phyloP scores from a whole-genome alignment of 805 yeast species.

The Ogataea zsoltii region DNA sequence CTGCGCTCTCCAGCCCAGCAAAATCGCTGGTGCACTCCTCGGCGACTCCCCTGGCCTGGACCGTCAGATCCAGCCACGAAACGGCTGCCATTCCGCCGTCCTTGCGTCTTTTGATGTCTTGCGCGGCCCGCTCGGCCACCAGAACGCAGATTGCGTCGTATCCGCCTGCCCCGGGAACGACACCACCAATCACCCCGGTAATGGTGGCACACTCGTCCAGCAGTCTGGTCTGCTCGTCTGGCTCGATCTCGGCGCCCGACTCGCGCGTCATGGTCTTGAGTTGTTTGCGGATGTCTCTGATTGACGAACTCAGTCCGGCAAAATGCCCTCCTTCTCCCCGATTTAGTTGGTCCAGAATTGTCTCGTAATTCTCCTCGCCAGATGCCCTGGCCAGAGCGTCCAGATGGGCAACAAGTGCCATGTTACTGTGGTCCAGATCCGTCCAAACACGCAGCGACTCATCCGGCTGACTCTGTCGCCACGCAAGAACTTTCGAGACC shows the following conservation, averaged over 20 bases:
- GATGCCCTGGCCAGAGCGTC: constrained; percentile 38
- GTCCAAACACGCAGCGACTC: constrained; percentile 54
- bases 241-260: constrained; percentile 89
- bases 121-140: constrained; percentile 48
- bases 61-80: constrained; percentile 66
- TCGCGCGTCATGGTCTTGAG: constrained; percentile 60
- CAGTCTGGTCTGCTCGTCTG: constrained; percentile 68
- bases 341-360: constrained; percentile 15
- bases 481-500: constrained; percentile 70
- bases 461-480: constrained; percentile 60
- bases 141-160: constrained; percentile 86
- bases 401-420: constrained; percentile 52
- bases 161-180: constrained; percentile 99
- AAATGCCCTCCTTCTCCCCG: constrained; percentile 25
- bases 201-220: constrained; percentile 57
- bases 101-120: constrained; percentile 28
- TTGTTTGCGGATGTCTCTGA: constrained; percentile 52
- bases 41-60: constrained; percentile 58
- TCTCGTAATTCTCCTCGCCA: constrained; percentile 39
- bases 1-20: constrained; percentile 20
- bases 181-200: constrained; percentile 88
- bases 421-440: constrained; percentile 59
- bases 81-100: constrained; percentile 41
- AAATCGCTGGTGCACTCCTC: constrained; percentile 45
- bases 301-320: constrained; percentile 39